Evolutionary conservation across 2,329 filamentous ascomycete genomes (phyloP).

Genomic region (Aspergillus cejpii): DNA sequence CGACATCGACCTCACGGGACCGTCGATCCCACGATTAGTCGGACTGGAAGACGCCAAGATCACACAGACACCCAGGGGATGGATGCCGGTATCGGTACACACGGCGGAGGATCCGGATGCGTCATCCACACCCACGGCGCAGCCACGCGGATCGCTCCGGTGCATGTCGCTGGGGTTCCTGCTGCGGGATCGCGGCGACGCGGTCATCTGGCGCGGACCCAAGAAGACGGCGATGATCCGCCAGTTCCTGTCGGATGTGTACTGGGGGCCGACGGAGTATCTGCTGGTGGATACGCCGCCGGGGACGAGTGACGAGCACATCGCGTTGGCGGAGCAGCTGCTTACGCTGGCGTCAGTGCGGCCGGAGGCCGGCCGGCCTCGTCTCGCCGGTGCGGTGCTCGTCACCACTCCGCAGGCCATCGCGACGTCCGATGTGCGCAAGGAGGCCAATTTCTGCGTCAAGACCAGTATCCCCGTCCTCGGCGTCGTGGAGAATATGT

Average conservation of each 20-base stretch:
- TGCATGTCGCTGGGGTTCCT: slow-evolving; percentile 95
- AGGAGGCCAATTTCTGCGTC: slow-evolving; percentile 86
- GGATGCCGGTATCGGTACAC: slow-evolving; percentile 63
- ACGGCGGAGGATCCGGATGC: slow-evolving; percentile 4
- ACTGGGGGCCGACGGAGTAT: slow-evolving; percentile 83
- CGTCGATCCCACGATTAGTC: slow-evolving; percentile 92
- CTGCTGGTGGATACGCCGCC: slow-evolving; percentile 93
- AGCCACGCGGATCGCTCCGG: slow-evolving; percentile 37
- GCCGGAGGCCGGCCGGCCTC: slow-evolving; percentile 39
- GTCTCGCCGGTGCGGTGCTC: slow-evolving; percentile 80
- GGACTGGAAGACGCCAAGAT: slow-evolving; percentile 85
- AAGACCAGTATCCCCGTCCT: slow-evolving; percentile 75
- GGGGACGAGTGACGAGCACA: slow-evolving; percentile 94
- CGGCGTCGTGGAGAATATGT: slow-evolving; percentile 95
- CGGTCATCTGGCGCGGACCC: slow-evolving; percentile 93
- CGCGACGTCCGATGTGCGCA: slow-evolving; percentile 85
- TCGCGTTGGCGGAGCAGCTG: slow-evolving; percentile 83
- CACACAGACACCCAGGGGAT: slow-evolving; percentile 81
- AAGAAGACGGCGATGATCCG: slow-evolving; percentile 99
- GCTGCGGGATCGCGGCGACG: slow-evolving; percentile 72
- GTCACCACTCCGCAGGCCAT: slow-evolving; percentile 96
- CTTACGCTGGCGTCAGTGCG: slow-evolving; percentile 43
- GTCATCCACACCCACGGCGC: slow-evolving; percentile 13
- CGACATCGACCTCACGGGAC: slow-evolving; percentile 91
- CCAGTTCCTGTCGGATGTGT: slow-evolving; percentile 86